Evolutionary conservation across 352 stramenopile genomes (phyloP).

Genomic region (Globisporangium emineosum): DNA sequence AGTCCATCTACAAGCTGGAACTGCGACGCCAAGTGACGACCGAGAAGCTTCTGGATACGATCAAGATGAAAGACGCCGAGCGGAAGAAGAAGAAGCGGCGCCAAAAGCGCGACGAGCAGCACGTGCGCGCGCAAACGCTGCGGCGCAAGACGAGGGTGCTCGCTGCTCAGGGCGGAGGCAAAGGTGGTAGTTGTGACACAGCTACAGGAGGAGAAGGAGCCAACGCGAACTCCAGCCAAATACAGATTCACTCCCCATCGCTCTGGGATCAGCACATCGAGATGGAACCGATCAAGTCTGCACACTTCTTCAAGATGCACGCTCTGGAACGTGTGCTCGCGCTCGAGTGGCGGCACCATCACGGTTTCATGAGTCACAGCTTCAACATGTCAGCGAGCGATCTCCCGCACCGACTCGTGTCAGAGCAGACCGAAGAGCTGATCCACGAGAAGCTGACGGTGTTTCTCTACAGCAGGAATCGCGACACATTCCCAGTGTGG

Average conservation of each 20-base stretch:
- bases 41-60: constrained; percentile 34
- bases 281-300: constrained; percentile 29
- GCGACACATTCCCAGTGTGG: constrained; percentile 64
- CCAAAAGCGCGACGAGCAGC: constrained; percentile 18
- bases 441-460: constrained; percentile 54
- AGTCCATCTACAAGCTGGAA: constrained; percentile 62
- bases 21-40: constrained; percentile 49
- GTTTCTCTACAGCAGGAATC: constrained; percentile 51
- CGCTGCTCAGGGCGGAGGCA: neutral
- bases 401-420: constrained; percentile 5
- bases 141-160: constrained; percentile 4
- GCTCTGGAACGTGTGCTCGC: constrained; percentile 46
- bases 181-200: neutral
- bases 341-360: constrained; percentile 16
- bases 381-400: neutral
- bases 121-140: constrained; percentile 10
- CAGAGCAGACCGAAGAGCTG: constrained; percentile 19
- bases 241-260: constrained; percentile 8
- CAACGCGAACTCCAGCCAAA: neutral
- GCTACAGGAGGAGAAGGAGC: neutral
- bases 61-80: constrained; percentile 22
- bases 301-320: constrained; percentile 59
- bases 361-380: neutral
- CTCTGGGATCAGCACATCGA: constrained; percentile 14
- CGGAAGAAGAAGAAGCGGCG: constrained; percentile 9